Evolutionary conservation across 768 basidiomycete species (phyloP).

Genomic region (Tremella mesenterica): DNA sequence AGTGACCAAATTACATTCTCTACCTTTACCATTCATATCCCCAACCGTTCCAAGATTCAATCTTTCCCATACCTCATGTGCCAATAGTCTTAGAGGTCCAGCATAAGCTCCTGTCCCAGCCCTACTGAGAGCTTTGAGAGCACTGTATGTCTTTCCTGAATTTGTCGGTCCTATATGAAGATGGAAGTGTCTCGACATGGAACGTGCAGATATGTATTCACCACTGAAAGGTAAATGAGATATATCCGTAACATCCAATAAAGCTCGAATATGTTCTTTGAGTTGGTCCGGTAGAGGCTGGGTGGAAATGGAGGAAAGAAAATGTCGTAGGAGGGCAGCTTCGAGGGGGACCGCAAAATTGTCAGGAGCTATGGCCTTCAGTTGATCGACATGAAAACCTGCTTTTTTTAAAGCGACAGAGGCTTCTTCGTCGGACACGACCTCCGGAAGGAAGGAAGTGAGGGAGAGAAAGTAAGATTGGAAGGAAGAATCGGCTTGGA

Average conservation of each 20-base stretch:
- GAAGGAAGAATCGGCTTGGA: background rate
- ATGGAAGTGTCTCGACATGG: constrained; percentile 64
- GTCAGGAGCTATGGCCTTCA: constrained; percentile 20
- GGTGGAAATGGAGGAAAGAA: constrained; percentile 10
- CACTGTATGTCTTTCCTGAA: constrained; percentile 92
- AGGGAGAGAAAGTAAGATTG: constrained; percentile 7
- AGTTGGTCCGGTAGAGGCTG: background rate
- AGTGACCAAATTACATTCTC: constrained; percentile 76
- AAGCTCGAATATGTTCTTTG: constrained; percentile 14
- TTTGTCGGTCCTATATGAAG: constrained; percentile 98
- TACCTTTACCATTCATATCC: constrained; percentile 55
- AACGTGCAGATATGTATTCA: constrained; percentile 46
- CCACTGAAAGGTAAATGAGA: constrained; percentile 27
- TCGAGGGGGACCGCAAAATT: constrained; percentile 28
- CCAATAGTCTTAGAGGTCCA: constrained; percentile 82
- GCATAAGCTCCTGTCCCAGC: constrained; percentile 71
- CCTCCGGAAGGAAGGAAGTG: background rate
- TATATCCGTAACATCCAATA: constrained; percentile 23
- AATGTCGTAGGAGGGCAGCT: constrained; percentile 22
- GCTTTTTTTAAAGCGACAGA: constrained; percentile 1
- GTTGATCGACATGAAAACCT: constrained; percentile 18
- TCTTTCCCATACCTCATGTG: constrained; percentile 87
- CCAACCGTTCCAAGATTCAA: constrained; percentile 83
- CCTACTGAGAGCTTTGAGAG: constrained; percentile 74
- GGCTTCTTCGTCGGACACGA: constrained; percentile 7